Evolutionary conservation across 2,329 filamentous ascomycete species (phyloP).

Genomic region (Fusarium bactridioides): DNA sequence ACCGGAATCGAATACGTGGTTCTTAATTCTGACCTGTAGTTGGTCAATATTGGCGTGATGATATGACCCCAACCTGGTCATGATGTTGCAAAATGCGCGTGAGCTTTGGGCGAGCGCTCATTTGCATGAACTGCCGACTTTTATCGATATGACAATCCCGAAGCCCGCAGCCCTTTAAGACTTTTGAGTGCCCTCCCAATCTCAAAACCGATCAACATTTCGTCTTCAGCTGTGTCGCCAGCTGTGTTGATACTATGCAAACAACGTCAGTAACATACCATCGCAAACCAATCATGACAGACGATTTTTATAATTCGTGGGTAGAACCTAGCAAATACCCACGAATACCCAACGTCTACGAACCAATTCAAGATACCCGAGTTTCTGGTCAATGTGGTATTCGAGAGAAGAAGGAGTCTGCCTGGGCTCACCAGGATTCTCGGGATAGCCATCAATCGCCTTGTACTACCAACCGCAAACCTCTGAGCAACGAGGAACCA

Average conservation of each 20-base stretch:
- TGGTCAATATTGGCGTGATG: constrained; percentile 30
- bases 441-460: background rate
- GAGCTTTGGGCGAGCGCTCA: constrained; percentile 32
- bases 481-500: background rate
- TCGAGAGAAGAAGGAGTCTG: constrained; percentile 8
- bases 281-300: constrained; percentile 12
- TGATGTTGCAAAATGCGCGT: constrained; percentile 26
- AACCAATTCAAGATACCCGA: constrained; percentile 22
- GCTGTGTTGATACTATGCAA: constrained; percentile 1
- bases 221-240: background rate
- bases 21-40: constrained; percentile 6
- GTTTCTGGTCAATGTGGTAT: background rate
- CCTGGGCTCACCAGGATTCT: background rate
- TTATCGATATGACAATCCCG: background rate
- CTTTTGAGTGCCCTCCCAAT: background rate
- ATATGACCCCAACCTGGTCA: constrained; percentile 20
- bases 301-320: constrained; percentile 28
- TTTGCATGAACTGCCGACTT: constrained; percentile 13
- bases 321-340: constrained; percentile 30
- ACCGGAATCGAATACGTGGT: constrained; percentile 4
- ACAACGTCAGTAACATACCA: constrained; percentile 16
- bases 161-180: constrained; percentile 4
- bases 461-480: background rate
- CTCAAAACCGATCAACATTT: background rate
- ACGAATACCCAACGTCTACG: constrained; percentile 36